Conservation (phyloP, 1,284 basidiomycete genomes). For the Sanguinoderma infundibulare region DNA sequence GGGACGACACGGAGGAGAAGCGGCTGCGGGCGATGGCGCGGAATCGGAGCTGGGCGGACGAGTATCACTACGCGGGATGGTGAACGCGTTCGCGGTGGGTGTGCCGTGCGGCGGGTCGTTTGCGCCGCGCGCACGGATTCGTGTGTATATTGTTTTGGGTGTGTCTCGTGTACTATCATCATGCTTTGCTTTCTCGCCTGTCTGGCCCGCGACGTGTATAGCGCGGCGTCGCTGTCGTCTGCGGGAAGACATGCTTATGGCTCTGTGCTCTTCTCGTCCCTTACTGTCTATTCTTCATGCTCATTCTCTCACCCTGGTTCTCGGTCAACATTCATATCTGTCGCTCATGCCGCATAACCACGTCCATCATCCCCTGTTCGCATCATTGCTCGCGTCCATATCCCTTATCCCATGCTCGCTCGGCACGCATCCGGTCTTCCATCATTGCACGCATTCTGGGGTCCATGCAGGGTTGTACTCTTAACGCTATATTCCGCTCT, state of each 20-base stretch:
- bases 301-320: neutral
- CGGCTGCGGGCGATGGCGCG: slow-evolving; percentile 52
- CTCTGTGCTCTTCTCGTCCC: neutral
- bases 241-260: neutral
- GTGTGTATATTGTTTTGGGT: neutral
- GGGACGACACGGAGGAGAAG: slow-evolving; percentile 43
- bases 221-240: slow-evolving; percentile 6
- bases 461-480: slow-evolving; percentile 14
- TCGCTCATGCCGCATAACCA: neutral
- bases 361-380: slow-evolving; percentile 1
- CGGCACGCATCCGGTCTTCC: neutral
- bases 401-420: neutral
- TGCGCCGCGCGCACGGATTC: neutral
- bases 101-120: neutral
- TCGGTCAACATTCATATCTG: neutral
- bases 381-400: slow-evolving; percentile 2
- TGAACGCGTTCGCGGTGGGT: slow-evolving; percentile 30
- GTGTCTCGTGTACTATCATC: slow-evolving; percentile 13
- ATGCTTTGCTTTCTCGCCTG: slow-evolving; percentile 6
- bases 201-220: neutral
- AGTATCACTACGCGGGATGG: slow-evolving; percentile 72
- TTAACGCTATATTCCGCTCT: slow-evolving; percentile 11
- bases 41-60: slow-evolving; percentile 72
- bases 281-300: neutral
- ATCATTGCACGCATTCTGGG: slow-evolving; percentile 13